These are phyloP conservation scores for Quercus mongolica DNA, from an alignment of 306 rosid species.

Conservation along the genomic window DNA sequence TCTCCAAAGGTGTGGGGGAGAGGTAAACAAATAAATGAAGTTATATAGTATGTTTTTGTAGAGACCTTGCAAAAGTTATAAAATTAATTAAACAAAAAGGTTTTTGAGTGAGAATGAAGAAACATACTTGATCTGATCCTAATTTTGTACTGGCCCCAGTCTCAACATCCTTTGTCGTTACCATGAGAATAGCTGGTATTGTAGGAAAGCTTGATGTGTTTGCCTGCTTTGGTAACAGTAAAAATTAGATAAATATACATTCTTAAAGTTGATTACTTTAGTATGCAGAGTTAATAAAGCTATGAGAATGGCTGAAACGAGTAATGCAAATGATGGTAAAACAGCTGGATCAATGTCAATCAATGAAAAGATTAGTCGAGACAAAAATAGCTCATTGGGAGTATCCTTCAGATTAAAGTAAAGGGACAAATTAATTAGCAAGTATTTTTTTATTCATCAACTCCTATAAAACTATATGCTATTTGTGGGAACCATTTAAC, in stretches of 20 bases:
- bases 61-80: neutral
- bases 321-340: slow-evolving; percentile 26
- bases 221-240: slow-evolving; percentile 6
- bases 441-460: neutral
- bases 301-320: slow-evolving; percentile 12
- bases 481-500: neutral
- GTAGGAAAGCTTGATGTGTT: slow-evolving; percentile 2
- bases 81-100: neutral
- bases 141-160: neutral
- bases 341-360: slow-evolving; percentile 41
- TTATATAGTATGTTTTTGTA: neutral
- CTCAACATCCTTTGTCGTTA: neutral
- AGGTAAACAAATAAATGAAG: neutral
- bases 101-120: neutral
- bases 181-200: slow-evolving; percentile 5
- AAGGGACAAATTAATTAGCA: neutral
- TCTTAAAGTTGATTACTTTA: slow-evolving; percentile 18
- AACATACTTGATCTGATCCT: neutral
- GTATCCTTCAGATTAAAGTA: slow-evolving; percentile 7
- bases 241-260: slow-evolving; percentile 13
- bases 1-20: neutral
- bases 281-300: slow-evolving; percentile 20
- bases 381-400: slow-evolving; percentile 18
- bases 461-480: neutral
- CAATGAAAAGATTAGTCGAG: slow-evolving; percentile 28